Percentiles rank a stretch among this genome's conserved stretches.
Evolutionary conservation across 2,329 filamentous ascomycete genomes (phyloP).

Genomic region (Fusarium euwallaceae): DNA sequence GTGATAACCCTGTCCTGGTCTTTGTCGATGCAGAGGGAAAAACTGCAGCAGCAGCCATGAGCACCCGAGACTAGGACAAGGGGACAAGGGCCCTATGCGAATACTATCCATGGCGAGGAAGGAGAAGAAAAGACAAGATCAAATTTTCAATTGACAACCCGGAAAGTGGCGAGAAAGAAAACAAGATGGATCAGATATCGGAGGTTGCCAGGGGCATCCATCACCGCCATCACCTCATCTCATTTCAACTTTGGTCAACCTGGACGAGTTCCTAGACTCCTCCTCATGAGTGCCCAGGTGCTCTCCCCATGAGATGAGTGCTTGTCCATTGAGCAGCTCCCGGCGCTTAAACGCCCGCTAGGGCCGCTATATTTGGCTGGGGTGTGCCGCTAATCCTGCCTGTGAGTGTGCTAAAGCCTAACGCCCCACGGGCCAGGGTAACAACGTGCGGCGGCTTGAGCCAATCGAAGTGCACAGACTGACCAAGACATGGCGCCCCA

Average conservation of each 20-base stretch:
- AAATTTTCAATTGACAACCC: constrained; percentile 13
- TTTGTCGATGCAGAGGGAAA: constrained; percentile 15
- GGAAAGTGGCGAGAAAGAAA: constrained; percentile 20
- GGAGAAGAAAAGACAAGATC: constrained; percentile 4
- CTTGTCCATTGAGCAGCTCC: constrained; percentile 35
- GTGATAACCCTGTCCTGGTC: constrained; percentile 32
- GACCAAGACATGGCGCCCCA: constrained; percentile 34
- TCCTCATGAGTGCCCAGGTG: not conserved
- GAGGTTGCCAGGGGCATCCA: constrained; percentile 33
- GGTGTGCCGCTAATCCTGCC: constrained; percentile 35
- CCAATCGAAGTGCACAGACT: constrained; percentile 36
- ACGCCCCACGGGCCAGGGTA: constrained; percentile 35
- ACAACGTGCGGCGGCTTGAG: constrained; percentile 33
- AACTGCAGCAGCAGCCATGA: not conserved
- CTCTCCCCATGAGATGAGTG: not conserved
- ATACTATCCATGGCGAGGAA: not conserved
- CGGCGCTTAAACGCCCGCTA: constrained; percentile 46
- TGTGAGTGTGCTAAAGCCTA: constrained; percentile 34
- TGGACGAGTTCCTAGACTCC: constrained; percentile 16
- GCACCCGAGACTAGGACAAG: constrained; percentile 9
- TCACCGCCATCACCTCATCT: constrained; percentile 25
- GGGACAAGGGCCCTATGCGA: constrained; percentile 4
- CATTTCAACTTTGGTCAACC: constrained; percentile 20
- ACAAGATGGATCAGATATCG: constrained; percentile 21
- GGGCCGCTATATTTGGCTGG: constrained; percentile 49